Base-by-base conservation (phyloP, 768 basidiomycete species). In the Boletus fagicola region DNA sequence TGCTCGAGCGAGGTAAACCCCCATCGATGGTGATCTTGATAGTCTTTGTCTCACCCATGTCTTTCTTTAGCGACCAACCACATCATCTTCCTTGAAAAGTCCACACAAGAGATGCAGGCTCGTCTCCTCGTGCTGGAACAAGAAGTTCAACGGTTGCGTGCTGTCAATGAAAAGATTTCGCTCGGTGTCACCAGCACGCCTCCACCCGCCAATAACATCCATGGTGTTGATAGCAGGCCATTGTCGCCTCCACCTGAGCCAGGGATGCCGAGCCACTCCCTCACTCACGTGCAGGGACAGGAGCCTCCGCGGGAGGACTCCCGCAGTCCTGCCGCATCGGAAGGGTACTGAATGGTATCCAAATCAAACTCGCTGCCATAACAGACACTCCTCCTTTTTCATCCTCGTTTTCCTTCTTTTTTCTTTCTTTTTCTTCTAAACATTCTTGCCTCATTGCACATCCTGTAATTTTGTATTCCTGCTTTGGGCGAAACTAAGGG, bases 151-250 rank as follows among this genome's bases (percentile, higher is more conserved):
- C 76, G 90, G 58, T 81, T 93, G 45, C 84, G 88, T 55, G 76
- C 82, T 9, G 78, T 92, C 62, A 92, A 92, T 72, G 90, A 92
- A 77, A 89, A 90, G 74, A 90, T 93, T 24, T 87, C 89, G 4
- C 83, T 92, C 26, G 81, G 80, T 56, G 74, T 81, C 42, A 72
- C 78, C 55, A 77, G 77, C 56, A 82, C 85, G 31, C 79, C 85
- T 33, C 83, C 86, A 36, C 83, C 88, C 38, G 67, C 78, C 50
- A 72, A 77, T 56, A 73, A 77, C 62, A 64, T 72, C 9, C 75
- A 76, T 58, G 66, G 64, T 22, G 67, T 77, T 51, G 79, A 80
- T 58, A 68, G 64, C 58, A 77, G 83, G 58, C 83, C 85, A 12
- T 66, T 87, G 62, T 86, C 88, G 13, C 86, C 87, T 42, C 83